A percentile compares a stretch with the other conserved stretches of the same genome.
Evolutionary conservation across 23 red algal species (phyloP).

Genomic region (Gracilaria caudata): DNA sequence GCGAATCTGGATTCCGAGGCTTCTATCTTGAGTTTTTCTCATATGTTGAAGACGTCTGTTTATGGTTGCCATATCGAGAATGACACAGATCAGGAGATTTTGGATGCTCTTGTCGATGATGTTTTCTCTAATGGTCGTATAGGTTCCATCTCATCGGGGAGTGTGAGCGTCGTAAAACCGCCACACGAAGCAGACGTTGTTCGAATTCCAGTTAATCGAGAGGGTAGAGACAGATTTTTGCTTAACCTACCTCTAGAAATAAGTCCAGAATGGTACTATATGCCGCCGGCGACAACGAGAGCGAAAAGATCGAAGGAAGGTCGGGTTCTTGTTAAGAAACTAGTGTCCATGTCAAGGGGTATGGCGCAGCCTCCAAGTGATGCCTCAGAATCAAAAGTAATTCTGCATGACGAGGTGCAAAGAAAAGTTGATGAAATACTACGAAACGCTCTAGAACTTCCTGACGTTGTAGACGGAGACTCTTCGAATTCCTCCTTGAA

Average conservation of each 20-base stretch:
- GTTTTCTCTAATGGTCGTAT: slow-evolving; percentile 26
- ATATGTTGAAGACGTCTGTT: slow-evolving; percentile 43
- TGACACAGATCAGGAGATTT: slow-evolving; percentile 50
- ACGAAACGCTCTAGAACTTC: background rate
- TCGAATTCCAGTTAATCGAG: slow-evolving; percentile 32
- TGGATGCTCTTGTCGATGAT: slow-evolving; percentile 43
- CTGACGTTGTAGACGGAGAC: background rate
- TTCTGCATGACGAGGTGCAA: background rate
- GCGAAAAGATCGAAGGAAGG: slow-evolving; percentile 14
- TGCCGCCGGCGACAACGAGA: slow-evolving; percentile 44
- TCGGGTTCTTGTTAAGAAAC: background rate
- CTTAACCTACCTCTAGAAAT: slow-evolving; percentile 23
- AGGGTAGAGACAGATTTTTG: background rate
- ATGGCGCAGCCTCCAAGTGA: background rate
- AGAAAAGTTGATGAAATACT: slow-evolving; percentile 7
- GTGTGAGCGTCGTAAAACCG: slow-evolving; percentile 7
- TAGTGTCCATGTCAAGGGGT: slow-evolving; percentile 14
- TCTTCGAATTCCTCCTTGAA: background rate
- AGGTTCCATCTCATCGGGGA: background rate
- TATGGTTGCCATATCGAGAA: slow-evolving; percentile 61
- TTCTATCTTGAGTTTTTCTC: background rate
- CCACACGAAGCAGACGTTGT: background rate
- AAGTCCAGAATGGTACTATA: slow-evolving; percentile 47
- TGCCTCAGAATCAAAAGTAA: background rate
- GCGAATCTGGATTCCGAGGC: background rate